Base-by-base conservation (phyloP, 495 filamentous ascomycete genomes). In the Oidiodendron maius region DNA sequence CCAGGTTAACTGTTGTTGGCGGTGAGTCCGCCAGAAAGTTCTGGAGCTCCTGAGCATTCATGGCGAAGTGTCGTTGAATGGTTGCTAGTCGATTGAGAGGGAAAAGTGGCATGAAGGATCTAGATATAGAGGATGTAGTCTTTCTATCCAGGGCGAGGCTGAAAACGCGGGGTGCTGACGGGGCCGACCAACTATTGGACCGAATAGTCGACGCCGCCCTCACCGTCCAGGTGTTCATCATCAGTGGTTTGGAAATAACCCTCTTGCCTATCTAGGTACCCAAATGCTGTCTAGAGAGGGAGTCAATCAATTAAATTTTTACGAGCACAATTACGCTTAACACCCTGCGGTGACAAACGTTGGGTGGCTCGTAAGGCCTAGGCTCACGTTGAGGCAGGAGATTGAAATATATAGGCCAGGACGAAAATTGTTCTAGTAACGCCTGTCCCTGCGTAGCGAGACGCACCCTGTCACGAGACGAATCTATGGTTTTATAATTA, bases 1-100 rank as follows among this genome's bases (percentile, higher is more conserved):
- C 82, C 25, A 98, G 77, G 16, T 81, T 78, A 37, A 95, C 91
- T 45, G 95, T 81, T 15, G 80, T 82, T 0, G 93, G 93, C 16
- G 93, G 93, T 38, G 82, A 82, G 71, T 98, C 93, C 12, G 91
- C 90, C 37, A 90, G 75, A 66, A 91, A 95, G 56, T 91, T 86
- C 52, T 72, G 72, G 44, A 70, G 35, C 26, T 56, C 52, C 18
- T 47, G 41, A 12, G 57, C 17, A 36, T 60, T 51, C 57, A 60
- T 60, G 0, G 48, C 53, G 49, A 59, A 21, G 28, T 59, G 49
- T 35, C 46, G 34, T 44, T 48, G 48, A 30, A 53, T 47, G 35
- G 17, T 51, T 15, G 45, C 35, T 3, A 59, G 43, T 55, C 56
- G 54, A 18, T 44, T 52, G 18, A 59, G 23, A 38, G 51, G 23